Percentiles rank a stretch among this genome's conserved stretches.
These are phyloP conservation scores for Ilex asprella DNA, from an alignment of 257 asterid genomes.

Conservation along the genomic window DNA sequence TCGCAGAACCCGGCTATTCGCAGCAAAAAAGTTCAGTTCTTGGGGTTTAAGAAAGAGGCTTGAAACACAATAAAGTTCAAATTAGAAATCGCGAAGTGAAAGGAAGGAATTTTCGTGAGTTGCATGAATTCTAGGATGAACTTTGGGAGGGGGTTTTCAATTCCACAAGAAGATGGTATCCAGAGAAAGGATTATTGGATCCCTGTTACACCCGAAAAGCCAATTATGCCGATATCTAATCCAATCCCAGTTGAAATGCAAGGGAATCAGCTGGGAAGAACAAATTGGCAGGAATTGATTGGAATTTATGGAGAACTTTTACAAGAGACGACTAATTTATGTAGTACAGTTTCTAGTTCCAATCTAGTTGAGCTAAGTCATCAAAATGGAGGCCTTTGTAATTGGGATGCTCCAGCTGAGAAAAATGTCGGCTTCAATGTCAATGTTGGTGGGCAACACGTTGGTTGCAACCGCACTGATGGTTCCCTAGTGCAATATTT, in stretches of 20 bases:
- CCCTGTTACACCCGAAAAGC: slow-evolving; percentile 48
- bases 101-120: slow-evolving; percentile 3
- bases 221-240: slow-evolving; percentile 14
- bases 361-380: slow-evolving; percentile 2
- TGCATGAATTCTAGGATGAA: slow-evolving; percentile 31
- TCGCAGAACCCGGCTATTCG: slow-evolving; percentile 8
- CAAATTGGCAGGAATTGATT: slow-evolving; percentile 34
- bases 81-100: not conserved
- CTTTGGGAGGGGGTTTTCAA: slow-evolving; percentile 41
- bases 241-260: slow-evolving; percentile 16
- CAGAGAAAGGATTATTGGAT: slow-evolving; percentile 37
- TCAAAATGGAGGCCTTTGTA: slow-evolving; percentile 8
- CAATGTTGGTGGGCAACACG: not conserved
- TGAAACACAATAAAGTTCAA: no score
- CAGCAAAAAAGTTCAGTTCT: slow-evolving; percentile 1
- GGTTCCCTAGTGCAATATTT: slow-evolving; percentile 19
- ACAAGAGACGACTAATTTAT: slow-evolving; percentile 5
- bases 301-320: slow-evolving; percentile 30
- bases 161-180: slow-evolving; percentile 31
- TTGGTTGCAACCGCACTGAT: slow-evolving; percentile 15
- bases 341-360: slow-evolving; percentile 9
- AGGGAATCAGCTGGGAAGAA: slow-evolving; percentile 16
- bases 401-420: slow-evolving; percentile 7
- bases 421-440: not conserved
- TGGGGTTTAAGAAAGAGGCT: slow-evolving; percentile 8